Evolutionary conservation across 305 asterid genomes (phyloP).

Genomic region (Fraxinus dipetala): DNA sequence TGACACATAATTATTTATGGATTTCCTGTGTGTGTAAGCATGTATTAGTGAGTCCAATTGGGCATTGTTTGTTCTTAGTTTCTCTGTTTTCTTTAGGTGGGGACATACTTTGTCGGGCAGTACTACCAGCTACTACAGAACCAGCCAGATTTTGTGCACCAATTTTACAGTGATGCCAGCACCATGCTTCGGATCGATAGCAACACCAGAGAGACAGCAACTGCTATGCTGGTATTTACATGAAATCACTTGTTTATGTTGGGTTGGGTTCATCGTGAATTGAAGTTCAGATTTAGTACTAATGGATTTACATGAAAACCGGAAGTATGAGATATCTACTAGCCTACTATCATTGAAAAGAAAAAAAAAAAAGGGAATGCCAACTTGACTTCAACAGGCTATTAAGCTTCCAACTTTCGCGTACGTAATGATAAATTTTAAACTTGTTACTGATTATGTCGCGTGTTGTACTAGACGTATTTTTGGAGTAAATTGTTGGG

Average conservation of each 20-base stretch:
- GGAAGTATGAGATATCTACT: neutral
- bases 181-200: conserved; percentile 91
- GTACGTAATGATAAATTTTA: neutral
- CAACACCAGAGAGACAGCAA: conserved; percentile 68
- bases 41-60: conserved; percentile 6
- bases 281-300: neutral
- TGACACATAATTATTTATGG: neutral
- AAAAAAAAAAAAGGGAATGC: neutral
- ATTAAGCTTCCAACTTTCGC: conserved; percentile 1
- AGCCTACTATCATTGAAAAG: neutral
- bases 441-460: neutral
- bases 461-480: neutral
- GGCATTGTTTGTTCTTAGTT: conserved; percentile 19
- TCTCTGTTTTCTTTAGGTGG: conserved; percentile 56
- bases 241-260: conserved; percentile 16
- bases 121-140: conserved; percentile 89
- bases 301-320: neutral
- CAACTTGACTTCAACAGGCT: neutral
- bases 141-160: conserved; percentile 81
- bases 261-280: neutral
- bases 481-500: neutral
- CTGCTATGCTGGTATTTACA: conserved; percentile 70
- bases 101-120: conserved; percentile 93
- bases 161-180: conserved; percentile 85
- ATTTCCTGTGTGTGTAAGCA: neutral